These are phyloP conservation scores for Paratinospora sagittata DNA, from an alignment of 164 flowering plant species.

Conservation along the genomic window DNA sequence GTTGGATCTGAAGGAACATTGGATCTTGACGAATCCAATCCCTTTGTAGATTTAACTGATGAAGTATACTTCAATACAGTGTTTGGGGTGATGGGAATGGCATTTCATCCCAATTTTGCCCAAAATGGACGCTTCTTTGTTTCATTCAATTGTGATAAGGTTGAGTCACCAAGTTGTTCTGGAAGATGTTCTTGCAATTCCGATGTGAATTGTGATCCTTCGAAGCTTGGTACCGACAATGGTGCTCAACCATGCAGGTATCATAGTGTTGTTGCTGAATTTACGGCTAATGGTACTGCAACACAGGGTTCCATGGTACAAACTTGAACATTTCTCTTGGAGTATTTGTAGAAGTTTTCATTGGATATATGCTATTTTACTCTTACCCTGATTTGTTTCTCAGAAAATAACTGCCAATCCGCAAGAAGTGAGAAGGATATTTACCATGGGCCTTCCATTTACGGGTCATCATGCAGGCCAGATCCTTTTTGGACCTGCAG, in stretches of 20 bases:
- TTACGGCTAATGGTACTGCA: constrained; percentile 53
- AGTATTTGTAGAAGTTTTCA: not conserved
- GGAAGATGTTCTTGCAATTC: constrained; percentile 94
- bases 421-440: constrained; percentile 75
- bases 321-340: constrained; percentile 1
- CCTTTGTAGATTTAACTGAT: constrained; percentile 83
- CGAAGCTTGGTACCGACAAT: constrained; percentile 47
- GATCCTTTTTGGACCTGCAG: constrained; percentile 80
- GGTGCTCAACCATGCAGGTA: constrained; percentile 77
- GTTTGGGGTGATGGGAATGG: constrained; percentile 81
- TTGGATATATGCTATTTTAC: constrained; percentile 14
- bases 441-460: constrained; percentile 91
- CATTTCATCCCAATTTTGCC: constrained; percentile 78
- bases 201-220: constrained; percentile 85
- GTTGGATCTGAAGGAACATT: constrained; percentile 56
- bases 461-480: constrained; percentile 87
- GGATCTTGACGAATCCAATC: constrained; percentile 51
- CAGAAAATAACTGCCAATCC: constrained; percentile 70
- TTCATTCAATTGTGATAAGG: constrained; percentile 86
- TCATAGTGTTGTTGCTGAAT: too few relatives aligned
- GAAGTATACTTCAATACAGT: constrained; percentile 59
- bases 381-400: constrained; percentile 14
- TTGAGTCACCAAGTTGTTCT: constrained; percentile 48
- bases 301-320: constrained; percentile 54
- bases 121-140: constrained; percentile 80